Conservation (phyloP, 1,284 basidiomycete species). For the Rhodotorula sp. region DNA sequence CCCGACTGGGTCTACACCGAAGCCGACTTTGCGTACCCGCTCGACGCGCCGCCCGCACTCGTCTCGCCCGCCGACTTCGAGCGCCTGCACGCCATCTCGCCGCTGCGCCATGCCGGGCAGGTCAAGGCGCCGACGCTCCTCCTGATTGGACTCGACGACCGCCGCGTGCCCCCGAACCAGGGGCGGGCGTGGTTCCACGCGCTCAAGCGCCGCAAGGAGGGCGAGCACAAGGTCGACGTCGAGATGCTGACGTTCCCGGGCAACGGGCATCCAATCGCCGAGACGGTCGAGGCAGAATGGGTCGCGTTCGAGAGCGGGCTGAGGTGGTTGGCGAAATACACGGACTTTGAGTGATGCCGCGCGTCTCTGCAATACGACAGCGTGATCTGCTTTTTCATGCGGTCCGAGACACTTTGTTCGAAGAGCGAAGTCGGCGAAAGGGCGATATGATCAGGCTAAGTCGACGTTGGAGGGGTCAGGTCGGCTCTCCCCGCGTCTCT, state of each 20-base stretch:
- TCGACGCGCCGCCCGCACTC: constrained; percentile 48
- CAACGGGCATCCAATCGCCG: constrained; percentile 64
- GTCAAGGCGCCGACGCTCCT: constrained; percentile 63
- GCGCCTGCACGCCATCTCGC: constrained; percentile 59
- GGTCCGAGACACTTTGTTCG: too few relatives aligned
- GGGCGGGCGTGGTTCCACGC: constrained; percentile 66
- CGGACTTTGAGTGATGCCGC: constrained; percentile 5
- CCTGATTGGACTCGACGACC: constrained; percentile 63
- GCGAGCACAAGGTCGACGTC: constrained; percentile 50
- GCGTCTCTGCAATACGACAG: too few relatives aligned
- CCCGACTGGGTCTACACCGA: constrained; percentile 67
- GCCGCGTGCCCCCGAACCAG: constrained; percentile 66
- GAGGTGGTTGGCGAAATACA: constrained; percentile 27
- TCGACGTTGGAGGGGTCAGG: too few relatives aligned
- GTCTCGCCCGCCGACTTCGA: constrained; percentile 57
- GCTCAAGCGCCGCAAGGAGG: constrained; percentile 57
- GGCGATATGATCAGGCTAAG: too few relatives aligned
- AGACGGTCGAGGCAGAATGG: constrained; percentile 37
- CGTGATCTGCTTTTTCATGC: too few relatives aligned
- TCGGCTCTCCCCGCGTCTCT: too few relatives aligned
- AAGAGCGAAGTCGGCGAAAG: too few relatives aligned
- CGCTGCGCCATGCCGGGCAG: constrained; percentile 60
- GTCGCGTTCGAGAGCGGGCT: constrained; percentile 31
- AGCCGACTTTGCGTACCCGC: constrained; percentile 57
- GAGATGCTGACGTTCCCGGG: constrained; percentile 66